Conservation (phyloP, 2,329 filamentous ascomycete genomes). For the Fonsecaea pedrosoi region DNA sequence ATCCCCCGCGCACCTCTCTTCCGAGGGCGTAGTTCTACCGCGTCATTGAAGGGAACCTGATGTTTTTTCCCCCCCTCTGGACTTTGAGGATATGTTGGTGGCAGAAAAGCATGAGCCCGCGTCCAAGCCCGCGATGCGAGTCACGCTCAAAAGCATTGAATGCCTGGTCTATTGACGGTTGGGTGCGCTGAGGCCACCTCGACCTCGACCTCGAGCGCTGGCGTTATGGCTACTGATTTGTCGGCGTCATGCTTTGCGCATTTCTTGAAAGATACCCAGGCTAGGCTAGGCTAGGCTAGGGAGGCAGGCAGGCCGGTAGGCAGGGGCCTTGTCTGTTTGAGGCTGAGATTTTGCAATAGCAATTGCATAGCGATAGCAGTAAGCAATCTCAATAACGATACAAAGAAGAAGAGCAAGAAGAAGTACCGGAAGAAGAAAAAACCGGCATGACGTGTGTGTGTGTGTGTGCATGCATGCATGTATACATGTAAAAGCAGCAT, state of each 20-base stretch:
- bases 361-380: no score
- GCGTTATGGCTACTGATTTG: neutral
- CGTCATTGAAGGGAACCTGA: neutral
- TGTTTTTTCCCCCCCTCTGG: neutral
- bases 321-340: neutral
- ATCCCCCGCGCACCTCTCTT: neutral
- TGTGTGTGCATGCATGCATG: no score
- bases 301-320: no score
- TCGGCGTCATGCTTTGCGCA: neutral
- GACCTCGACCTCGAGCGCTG: neutral
- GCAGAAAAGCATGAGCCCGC: neutral
- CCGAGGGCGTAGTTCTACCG: neutral
- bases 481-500: no score
- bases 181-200: neutral
- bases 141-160: neutral
- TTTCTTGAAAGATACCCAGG: constrained; percentile 16
- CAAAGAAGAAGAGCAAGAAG: neutral
- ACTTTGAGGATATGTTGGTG: neutral
- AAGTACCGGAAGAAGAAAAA: no score
- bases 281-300: neutral
- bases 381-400: neutral
- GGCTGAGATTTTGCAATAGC: neutral
- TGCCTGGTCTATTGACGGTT: neutral
- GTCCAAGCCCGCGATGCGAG: neutral
- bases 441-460: no score